Base-by-base conservation (phyloP, 1,284 basidiomycete species). In the Salmacisia buchloeana region DNA sequence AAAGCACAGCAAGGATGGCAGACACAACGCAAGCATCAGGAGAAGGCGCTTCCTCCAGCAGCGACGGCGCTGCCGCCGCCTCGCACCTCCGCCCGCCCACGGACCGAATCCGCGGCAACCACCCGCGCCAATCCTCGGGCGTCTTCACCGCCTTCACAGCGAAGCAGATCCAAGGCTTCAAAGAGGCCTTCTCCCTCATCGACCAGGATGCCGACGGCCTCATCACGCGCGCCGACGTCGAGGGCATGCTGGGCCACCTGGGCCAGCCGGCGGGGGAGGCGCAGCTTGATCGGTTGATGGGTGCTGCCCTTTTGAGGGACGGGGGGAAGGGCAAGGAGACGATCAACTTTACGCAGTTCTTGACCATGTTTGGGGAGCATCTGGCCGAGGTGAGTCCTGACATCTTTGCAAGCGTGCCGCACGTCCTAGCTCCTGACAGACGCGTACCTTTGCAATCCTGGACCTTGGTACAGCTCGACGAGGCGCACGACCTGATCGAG, bases 161-260 rank as follows among this genome's bases (percentile, higher is more conserved):
- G 2, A 75, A 75, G 58, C 80, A 81, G 67, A 79, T 82, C 59
- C 75, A 80, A 62, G 75, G 76, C 27, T 80, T 82, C 72, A 77
- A 80, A 56, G 81, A 81, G 57, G 81, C 81, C 1, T 82, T 82
- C 68, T 73, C 69, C 58, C 71, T 80, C 65, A 73, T 81, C 61
- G 81, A 82, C 61, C 70, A 78, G 35, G 76, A 81, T 62, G 64
- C 66, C 7, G 80, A 82, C 63, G 80, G 80, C 3, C 59, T 76
- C 49, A 77, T 82, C 66, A 70, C 70, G 10, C 65, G 71, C 41
- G 25, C 41, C 25, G 80, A 82, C 60, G 62, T 82, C 21, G 64
- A 68, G 0, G 68, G 69, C 10, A 71, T 80, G 68, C 72, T 81
- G 21, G 56, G 58, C 1, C 77, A 76, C 38, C 73, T 81, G 25